Conservation (phyloP, 176 grass and related monocot genomes). For the Cenchrus americanus region DNA sequence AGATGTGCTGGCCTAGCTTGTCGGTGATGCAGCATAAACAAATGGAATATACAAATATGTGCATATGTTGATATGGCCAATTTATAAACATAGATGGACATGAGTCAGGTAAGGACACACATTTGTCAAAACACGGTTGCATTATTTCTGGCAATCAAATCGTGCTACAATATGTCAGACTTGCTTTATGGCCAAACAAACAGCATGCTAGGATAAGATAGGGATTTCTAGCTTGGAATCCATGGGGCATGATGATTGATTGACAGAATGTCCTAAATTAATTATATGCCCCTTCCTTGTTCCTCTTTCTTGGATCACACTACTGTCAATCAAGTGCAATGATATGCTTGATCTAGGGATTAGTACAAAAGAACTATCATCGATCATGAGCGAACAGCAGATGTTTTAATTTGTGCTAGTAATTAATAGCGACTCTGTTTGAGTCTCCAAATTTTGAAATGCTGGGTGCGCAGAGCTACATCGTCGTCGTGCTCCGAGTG, state of each 20-base stretch:
- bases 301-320: conserved; percentile 40
- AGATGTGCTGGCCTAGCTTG: conserved; percentile 35
- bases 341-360: conserved; percentile 42
- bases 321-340: conserved; percentile 11
- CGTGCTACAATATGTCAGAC: conserved; percentile 27
- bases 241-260: conserved; percentile 46
- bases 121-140: conserved; percentile 27
- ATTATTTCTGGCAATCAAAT: conserved; percentile 28
- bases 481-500: too few relatives aligned
- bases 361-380: not conserved
- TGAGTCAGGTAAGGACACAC: conserved; percentile 3
- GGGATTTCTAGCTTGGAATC: conserved; percentile 2
- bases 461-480: too few relatives aligned
- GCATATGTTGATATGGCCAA: not conserved
- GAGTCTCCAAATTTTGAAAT: too few relatives aligned
- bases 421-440: too few relatives aligned
- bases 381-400: not conserved
- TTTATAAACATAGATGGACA: not conserved
- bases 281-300: conserved; percentile 6
- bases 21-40: conserved; percentile 27
- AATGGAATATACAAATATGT: not conserved
- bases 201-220: conserved; percentile 18
- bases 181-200: conserved; percentile 20
- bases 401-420: not conserved
- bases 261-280: conserved; percentile 21